Percentiles rank a stretch among this genome's conserved stretches.
phyloP scores from a whole-genome alignment of 2,329 filamentous ascomycete species.

The Exophiala viscosa region DNA sequence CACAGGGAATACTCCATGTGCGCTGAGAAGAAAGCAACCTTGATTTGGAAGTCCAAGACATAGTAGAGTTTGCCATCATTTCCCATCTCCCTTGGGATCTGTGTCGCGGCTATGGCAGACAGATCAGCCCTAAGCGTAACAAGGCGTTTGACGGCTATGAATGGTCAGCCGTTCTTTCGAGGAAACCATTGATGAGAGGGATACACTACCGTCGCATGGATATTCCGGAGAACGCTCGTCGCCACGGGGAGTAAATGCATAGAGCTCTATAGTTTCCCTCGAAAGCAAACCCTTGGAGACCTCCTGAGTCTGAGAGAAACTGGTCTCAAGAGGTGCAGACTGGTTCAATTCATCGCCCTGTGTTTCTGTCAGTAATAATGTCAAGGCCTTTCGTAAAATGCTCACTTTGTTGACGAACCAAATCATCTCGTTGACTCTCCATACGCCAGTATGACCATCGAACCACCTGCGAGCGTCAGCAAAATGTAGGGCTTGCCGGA shows the following conservation, averaged over 20 bases:
- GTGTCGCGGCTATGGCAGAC: slow-evolving; percentile 9
- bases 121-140: slow-evolving; percentile 22
- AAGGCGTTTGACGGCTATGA: slow-evolving; percentile 24
- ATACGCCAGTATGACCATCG: slow-evolving; percentile 8
- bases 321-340: slow-evolving; percentile 6
- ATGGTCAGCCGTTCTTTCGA: slow-evolving; percentile 1
- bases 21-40: slow-evolving; percentile 25
- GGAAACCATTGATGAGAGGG: not conserved
- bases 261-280: not conserved
- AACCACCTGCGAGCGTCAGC: slow-evolving; percentile 21
- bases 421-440: slow-evolving; percentile 17
- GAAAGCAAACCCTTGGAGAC: not conserved
- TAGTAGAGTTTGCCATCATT: slow-evolving; percentile 20
- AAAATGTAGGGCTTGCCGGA: not conserved
- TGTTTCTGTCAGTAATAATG: not conserved
- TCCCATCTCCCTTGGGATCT: slow-evolving; percentile 13
- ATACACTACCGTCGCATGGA: not conserved
- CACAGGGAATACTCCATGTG: slow-evolving; percentile 28
- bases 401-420: slow-evolving; percentile 29
- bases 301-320: not conserved
- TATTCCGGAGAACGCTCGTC: not conserved
- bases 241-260: not conserved
- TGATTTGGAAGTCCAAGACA: slow-evolving; percentile 21
- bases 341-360: slow-evolving; percentile 27
- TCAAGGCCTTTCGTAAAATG: not conserved